Evolutionary conservation across 2,329 filamentous ascomycete species (phyloP), one percentile per base, ranked within the genome.

Genomic region (Fusarium equiseti): DNA sequence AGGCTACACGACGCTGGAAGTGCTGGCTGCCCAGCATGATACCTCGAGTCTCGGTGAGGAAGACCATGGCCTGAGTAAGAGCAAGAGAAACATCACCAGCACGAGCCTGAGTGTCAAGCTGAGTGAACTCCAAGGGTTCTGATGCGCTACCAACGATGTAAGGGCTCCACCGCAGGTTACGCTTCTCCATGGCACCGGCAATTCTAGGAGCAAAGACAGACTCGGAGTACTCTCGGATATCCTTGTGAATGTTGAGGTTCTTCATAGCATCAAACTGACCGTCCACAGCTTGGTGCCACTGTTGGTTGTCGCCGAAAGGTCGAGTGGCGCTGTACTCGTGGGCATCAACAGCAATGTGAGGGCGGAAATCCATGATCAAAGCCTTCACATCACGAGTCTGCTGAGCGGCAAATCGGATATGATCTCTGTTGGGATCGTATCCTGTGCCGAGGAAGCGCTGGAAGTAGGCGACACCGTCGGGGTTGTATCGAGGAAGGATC

Each of bases 21-120:
- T 79, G 77, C 52, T 78, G 78, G n/a, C 73, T 67, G 1, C 76
- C 78, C 2, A 79, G 61, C 55, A 72, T 75, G 2, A 79, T 76
- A 1, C 76, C 76, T n/a, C 76, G 58, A 0, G 71, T 76, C 49
- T 78, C 76, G 3, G 72, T 71, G 2, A 77, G 63, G 5, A 78
- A 76, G 0, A 77, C 73, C 38, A 78, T 64, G 0, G 75, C 61
- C 10, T 78, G 76, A 1, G 64, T 74, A 2, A 78, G 48, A 1
- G 67, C 76, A 8, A 76, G 54, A 0, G 76, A 77, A 1, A 76
- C 76, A 26, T 76, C 74, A 0, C 74, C 76, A 3, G 74, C 71
- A 24, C 70, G 69, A 0, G 76, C 71, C 44, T 74, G 68, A 0
- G 74, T 77, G 6, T 75, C 68, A 8, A 77, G 73, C 42, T 77